Evolutionary conservation across 441 rosid genomes (phyloP), one percentile per base, ranked within the genome.

Genomic region (Pelargonium hybrid): DNA sequence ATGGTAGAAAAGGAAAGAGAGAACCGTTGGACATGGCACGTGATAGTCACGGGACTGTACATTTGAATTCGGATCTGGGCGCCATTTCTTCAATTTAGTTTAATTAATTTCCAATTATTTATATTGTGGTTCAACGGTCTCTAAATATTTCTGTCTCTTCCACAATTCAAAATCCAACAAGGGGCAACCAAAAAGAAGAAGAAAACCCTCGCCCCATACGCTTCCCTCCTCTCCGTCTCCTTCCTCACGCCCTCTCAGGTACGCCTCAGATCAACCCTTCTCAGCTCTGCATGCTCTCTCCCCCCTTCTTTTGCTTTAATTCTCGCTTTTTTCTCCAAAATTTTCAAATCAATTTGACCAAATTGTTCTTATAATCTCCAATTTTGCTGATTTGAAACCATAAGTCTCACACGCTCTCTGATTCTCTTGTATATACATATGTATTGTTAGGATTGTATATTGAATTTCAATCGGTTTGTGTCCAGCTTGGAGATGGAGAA

Each of bases 401-500:
- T 13, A 61, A 10, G 3, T 61, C 34, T 61, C n/a, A 25, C 5
- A 31, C 14, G 34, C 26, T 7, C 11, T 25, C 0, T 15, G 34
- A 61, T 61, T 21, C 13, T 61, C 37, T 4, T 21, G 45, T 23
- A 23, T 45, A 2, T 45, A 0, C 1, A 1, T 59, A 1, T 20
- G 34, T 59, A 14, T 23, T 59, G 65, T 61, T 61, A 61, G 65
- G 65, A 1, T 61, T 61, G 17, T 61, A 23, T 61, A 23, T 61
- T 13, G 34, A 14, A 47, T 11, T 47, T 14, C 52, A 47, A 13
- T 47, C 52, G 6, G 52, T 47, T 47, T 47, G 52, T 61, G 61
- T 26, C 2, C 5, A 59, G 75, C 48, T 45, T 7, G 52, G 78
- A 43, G 47, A 92, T 92, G 98, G 96, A 92, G 61, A 83, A 62